These are phyloP conservation scores for Agaricus blazei DNA, from an alignment of 768 basidiomycete genomes.

Conservation along the genomic window DNA sequence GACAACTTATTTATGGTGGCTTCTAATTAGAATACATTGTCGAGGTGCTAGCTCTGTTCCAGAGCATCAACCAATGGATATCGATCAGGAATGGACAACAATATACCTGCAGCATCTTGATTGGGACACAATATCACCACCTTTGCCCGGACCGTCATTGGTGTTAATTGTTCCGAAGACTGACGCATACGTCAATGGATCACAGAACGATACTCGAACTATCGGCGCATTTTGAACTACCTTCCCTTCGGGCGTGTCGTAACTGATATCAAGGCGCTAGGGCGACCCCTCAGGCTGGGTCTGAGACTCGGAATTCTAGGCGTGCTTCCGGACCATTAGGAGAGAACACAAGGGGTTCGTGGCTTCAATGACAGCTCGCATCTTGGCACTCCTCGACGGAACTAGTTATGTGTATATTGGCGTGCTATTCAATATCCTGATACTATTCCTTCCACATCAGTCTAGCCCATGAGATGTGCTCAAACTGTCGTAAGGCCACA, in stretches of 20 bases:
- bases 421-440: neutral
- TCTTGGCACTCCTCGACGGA: neutral
- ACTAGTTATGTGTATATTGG: neutral
- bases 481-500: neutral
- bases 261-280: too few relatives aligned
- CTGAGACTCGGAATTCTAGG: too few relatives aligned
- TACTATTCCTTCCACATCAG: neutral
- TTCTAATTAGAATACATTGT: neutral
- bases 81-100: neutral
- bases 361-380: neutral
- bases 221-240: neutral
- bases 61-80: slow-evolving; percentile 3
- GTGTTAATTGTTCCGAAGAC: slow-evolving; percentile 8
- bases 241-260: neutral
- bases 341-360: too few relatives aligned
- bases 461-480: neutral
- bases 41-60: slow-evolving; percentile 4
- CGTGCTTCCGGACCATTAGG: too few relatives aligned
- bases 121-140: slow-evolving; percentile 5
- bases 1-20: slow-evolving; percentile 6
- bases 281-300: too few relatives aligned
- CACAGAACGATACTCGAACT: neutral
- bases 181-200: slow-evolving; percentile 2
- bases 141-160: neutral
- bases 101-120: neutral